phyloP scores from a whole-genome alignment of 2,329 filamentous ascomycete genomes.

The Sclerotiophoma versabilis region DNA sequence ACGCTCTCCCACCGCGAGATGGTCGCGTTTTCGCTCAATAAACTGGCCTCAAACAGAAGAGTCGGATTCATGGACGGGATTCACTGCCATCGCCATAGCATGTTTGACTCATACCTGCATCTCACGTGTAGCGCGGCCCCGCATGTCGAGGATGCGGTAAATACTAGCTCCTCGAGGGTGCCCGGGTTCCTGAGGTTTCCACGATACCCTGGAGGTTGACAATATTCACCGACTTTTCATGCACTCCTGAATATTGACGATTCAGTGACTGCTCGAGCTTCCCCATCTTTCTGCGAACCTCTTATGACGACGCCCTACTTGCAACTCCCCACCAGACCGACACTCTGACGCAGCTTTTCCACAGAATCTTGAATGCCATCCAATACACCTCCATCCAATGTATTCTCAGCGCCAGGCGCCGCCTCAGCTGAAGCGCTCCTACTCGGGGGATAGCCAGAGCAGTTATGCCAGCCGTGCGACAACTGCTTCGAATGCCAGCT shows the following conservation, averaged over 20 bases:
- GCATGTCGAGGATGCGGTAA: slow-evolving; percentile 34
- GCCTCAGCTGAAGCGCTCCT: slow-evolving; percentile 49
- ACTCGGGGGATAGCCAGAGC: slow-evolving; percentile 47
- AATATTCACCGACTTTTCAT: slow-evolving; percentile 26
- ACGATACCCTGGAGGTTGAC: slow-evolving; percentile 26
- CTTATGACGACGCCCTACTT: slow-evolving; percentile 19
- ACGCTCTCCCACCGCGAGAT: slow-evolving; percentile 50
- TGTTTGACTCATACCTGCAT: slow-evolving; percentile 54
- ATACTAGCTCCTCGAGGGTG: slow-evolving; percentile 41
- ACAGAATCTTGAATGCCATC: slow-evolving; percentile 27
- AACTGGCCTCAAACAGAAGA: slow-evolving; percentile 39
- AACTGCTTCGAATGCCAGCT: slow-evolving; percentile 47
- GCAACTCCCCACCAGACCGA: slow-evolving; percentile 17
- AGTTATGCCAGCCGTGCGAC: slow-evolving; percentile 46
- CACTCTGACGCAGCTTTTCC: slow-evolving; percentile 18
- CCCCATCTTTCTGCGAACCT: slow-evolving; percentile 18
- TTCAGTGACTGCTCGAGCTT: slow-evolving; percentile 17
- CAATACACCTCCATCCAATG: slow-evolving; percentile 32
- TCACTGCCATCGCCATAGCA: slow-evolving; percentile 21
- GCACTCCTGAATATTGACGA: slow-evolving; percentile 24
- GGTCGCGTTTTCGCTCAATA: slow-evolving; percentile 50
- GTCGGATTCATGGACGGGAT: slow-evolving; percentile 21
- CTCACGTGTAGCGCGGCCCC: slow-evolving; percentile 42
- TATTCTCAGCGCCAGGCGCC: slow-evolving; percentile 43
- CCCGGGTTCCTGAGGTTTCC: slow-evolving; percentile 43